Evolutionary conservation across 306 rosid species (phyloP), one percentile per base, ranked within the genome.

Genomic region (Acacia crassicarpa): DNA sequence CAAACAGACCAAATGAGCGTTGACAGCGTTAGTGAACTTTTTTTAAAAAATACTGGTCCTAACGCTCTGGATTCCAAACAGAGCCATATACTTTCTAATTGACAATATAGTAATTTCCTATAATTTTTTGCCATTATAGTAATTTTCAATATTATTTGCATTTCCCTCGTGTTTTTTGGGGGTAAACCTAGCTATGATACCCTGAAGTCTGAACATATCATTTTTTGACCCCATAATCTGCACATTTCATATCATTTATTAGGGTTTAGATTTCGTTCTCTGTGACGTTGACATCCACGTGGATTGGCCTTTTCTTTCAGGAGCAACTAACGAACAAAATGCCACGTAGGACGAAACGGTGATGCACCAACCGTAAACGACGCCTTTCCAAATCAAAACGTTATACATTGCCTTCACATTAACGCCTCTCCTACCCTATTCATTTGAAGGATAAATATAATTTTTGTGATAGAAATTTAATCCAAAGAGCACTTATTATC

Each of bases 321-420:
- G n/a, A 61, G 71, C 77, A 70, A 72, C 85, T 68, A 84, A 16
- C 1, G 9, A 78, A 86, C 88, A 83, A 27, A 66, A 66, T 54
- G 56, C 82, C 85, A 81, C 62, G 83, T 53, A 67, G 40, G n/a
- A 67, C 27, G 5, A 67, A 7, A 33, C 35, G 69, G 41, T 11
- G 11, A 63, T 30, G 69, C 69, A 6, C 3, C 40, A 1, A 11
- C 69, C 43, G 0, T 58, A 63, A 62, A 62, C 68, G 66, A 11
- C 68, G 17, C 17, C 19, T 62, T 62, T 27, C 68, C 5, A 3
- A 62, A 62, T 62, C 40, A 62, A 62, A 62, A 62, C 68, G 68
- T 32, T 32, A 5, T 6, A 6, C 22, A 8, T 67, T 85, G 77
- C 86, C 76, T 74, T 78, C 88, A 13, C 74, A 25, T 78, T 79